phyloP scores from a whole-genome alignment of 306 rosid species.

The Cucurbita pepo region DNA sequence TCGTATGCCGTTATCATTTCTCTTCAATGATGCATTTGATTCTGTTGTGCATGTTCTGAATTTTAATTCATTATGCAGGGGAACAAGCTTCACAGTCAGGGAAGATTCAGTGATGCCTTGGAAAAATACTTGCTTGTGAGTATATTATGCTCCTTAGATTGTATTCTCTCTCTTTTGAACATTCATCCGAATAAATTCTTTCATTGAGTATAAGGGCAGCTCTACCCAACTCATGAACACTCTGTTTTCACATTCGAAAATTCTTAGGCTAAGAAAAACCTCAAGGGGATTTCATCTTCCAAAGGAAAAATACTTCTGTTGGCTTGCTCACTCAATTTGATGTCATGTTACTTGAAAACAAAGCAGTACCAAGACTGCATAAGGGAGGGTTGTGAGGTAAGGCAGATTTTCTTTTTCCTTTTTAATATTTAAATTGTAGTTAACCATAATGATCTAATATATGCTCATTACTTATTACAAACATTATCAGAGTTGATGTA shows the following conservation, averaged over 20 bases:
- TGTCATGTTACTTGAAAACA: slow-evolving; percentile 94
- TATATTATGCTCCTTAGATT: slow-evolving; percentile 2
- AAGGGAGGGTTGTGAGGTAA: slow-evolving; percentile 89
- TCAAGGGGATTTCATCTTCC: slow-evolving; percentile 44
- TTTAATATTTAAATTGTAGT: slow-evolving; percentile 1
- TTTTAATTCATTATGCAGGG: slow-evolving; percentile 42
- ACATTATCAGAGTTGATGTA: background rate
- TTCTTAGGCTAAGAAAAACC: slow-evolving; percentile 77
- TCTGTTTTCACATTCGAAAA: slow-evolving; percentile 9
- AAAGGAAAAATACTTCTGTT: slow-evolving; percentile 51
- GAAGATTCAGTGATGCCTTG: slow-evolving; percentile 57
- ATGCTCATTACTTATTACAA: background rate
- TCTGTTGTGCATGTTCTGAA: slow-evolving; percentile 8
- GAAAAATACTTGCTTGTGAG: slow-evolving; percentile 71
- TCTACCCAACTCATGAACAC: background rate
- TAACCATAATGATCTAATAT: background rate
- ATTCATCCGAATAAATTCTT: background rate
- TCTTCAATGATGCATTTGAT: background rate
- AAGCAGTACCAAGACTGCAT: slow-evolving; percentile 62
- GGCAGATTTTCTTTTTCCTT: slow-evolving; percentile 4
- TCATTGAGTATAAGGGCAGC: background rate
- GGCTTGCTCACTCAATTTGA: slow-evolving; percentile 94
- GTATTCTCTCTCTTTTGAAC: background rate
- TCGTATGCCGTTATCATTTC: background rate
- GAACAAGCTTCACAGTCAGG: slow-evolving; percentile 70